Evolutionary conservation across 345 rosid genomes (phyloP), one percentile per base, ranked within the genome.

Genomic region (Laguncularia racemosa): DNA sequence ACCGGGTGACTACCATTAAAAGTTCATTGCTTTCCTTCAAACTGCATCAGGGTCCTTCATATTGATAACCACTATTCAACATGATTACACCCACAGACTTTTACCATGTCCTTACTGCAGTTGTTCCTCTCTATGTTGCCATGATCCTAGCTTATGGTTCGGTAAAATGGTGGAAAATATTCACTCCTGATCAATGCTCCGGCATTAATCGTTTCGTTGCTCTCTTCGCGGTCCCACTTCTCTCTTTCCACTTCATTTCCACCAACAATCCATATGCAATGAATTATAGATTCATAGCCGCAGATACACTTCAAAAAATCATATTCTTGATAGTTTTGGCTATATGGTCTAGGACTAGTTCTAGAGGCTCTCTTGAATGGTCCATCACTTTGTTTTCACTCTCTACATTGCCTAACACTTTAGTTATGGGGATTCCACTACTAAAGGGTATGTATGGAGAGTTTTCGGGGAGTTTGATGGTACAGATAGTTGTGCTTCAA

Each of bases 151-250:
- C 97, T 3, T 93, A 93, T 58, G 97, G 99, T 17, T 93, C 99
- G 0, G 99, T 93, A 47, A 88, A 85, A 66, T 93, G 99, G 99
- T 93, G 99, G 99, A 90, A 90, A 62, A 89, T 93, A 58, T 93
- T 93, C 79, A 77, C 92, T 15, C 99, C 96, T 1, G 97, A 85
- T 26, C 99, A 93, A 66, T 93, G 99, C 71, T 90, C 97, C 23
- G 99, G 97, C 51, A 93, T 93, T 76, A 93, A 93, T 72, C 96
- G 99, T 10, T 90, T 93, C 62, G 99, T 93, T 18, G 99, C 99
- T 43, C 85, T 93, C 17, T 93, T 93, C 71, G 99, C 99, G 19
- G 99, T 93, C 14, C 99, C 99, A 14, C 91, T 93, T 17, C 90
- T 93, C 59, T 93, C 99, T 52, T 89, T 93, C 81, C 99, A 93